Evolutionary conservation across 441 rosid species (phyloP).

Genomic region (Melastoma candidum): DNA sequence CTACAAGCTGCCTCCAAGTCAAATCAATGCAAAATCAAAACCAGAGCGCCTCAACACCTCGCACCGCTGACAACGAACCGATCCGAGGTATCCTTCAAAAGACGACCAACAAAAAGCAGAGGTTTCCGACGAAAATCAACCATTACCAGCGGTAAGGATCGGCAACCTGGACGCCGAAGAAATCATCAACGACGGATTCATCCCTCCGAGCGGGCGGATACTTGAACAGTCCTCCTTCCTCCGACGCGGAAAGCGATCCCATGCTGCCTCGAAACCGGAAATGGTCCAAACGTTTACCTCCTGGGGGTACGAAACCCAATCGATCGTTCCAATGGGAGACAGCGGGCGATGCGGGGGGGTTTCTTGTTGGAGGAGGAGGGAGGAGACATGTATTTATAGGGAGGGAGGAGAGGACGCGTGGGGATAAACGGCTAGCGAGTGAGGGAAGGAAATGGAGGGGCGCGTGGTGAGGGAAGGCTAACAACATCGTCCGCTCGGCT

Average conservation of each 20-base stretch:
- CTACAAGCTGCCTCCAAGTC: too few species aligned
- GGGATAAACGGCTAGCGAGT: background rate
- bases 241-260: constrained; percentile 49
- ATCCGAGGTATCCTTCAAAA: background rate
- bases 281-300: background rate
- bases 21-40: too few species aligned
- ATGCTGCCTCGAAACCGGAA: constrained; percentile 18
- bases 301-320: background rate
- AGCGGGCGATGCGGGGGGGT: background rate
- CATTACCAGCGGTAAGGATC: constrained; percentile 89
- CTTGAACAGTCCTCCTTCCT: constrained; percentile 20
- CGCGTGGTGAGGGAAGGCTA: background rate
- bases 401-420: background rate
- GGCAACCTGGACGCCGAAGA: constrained; percentile 58
- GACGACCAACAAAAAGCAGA: background rate
- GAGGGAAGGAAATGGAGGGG: background rate
- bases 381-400: background rate
- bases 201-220: constrained; percentile 68
- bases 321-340: background rate
- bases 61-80: too few species aligned
- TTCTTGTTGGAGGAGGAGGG: background rate
- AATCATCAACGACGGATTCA: constrained; percentile 60
- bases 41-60: too few species aligned
- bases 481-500: background rate
- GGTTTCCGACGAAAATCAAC: too few species aligned